Base-by-base conservation (phyloP, 2,329 filamentous ascomycete genomes). In the Fusarium longipes region DNA sequence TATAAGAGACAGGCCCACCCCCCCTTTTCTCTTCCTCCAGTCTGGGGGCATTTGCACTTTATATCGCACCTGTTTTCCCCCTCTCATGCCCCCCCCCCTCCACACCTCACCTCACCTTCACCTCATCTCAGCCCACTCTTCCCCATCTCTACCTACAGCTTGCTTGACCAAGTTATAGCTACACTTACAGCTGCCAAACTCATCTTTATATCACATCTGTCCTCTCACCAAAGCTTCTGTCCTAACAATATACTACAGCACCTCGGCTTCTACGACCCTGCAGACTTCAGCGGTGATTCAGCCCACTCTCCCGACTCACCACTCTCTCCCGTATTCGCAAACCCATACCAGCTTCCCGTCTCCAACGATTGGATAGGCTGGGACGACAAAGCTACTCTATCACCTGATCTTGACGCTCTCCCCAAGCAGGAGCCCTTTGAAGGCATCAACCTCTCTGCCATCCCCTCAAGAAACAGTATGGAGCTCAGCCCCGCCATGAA, bases 351-450 rank as follows among this genome's bases (percentile, higher is more conserved):
- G 58, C 71, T 73, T 50, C 71, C 71, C 36, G 45, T 72, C 51
- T 67, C 71, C 43, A 73, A 69, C 71, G 71, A 73, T 52, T 73
- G 71, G 71, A 63, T 73, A 50, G 62, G 30, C 63, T 73, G 71
- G 71, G 71, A 73, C 69, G 71, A 73, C 63, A 73, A 73, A 61
- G 71, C 71, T 45, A 70, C 71, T 5, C 69, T 72, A 42, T 73
- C 71, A 57, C 69, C 71, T 60, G 71, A 73, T 14, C 65, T 73
- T 18, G 71, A 73, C 61, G 22, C 69, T 8, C 67, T 73, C 32
- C 69, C 71, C 53, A 73, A 73, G 58, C 71, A 73, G 61, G 71
- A 73, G 40, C 70, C 71, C 43, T 73, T 73, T 58, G 70, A 73
- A 58, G 63, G 63, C 60, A 71, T 73, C 58, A 70, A 66, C 60